These are phyloP conservation scores for Tarenaya hassleriana DNA, from an alignment of 345 rosid species.

Conservation along the genomic window DNA sequence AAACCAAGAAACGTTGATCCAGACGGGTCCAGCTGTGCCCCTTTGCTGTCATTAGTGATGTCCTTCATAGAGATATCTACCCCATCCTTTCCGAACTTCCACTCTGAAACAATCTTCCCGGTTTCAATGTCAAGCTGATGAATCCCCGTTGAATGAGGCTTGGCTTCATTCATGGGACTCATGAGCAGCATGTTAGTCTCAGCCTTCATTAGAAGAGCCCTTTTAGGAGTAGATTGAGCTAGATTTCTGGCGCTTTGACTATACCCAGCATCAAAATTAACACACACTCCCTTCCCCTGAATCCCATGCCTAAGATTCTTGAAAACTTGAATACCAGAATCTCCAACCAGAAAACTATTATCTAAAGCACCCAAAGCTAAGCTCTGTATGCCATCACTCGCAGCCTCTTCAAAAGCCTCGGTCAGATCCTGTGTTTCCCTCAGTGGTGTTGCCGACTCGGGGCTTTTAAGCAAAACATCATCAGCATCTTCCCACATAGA, in stretches of 20 bases:
- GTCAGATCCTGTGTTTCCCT: conserved; percentile 62
- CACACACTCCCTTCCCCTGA: conserved; percentile 90
- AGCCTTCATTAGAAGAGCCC: conserved; percentile 91
- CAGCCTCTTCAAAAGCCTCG: conserved; percentile 91
- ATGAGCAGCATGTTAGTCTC: conserved; percentile 95
- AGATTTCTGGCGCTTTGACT: conserved; percentile 29
- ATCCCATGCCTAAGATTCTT: conserved; percentile 86
- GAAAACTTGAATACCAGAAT: conserved; percentile 87
- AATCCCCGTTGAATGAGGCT: conserved; percentile 63
- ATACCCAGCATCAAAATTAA: conserved; percentile 54
- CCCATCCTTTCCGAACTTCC: conserved; percentile 97
- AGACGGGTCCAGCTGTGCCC: conserved; percentile 90
- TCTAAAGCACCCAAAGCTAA: conserved; percentile 96
- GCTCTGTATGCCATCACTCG: conserved; percentile 87
- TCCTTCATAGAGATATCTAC: conserved; percentile 91
- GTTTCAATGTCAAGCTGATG: conserved; percentile 98
- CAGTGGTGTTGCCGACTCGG: conserved; percentile 48
- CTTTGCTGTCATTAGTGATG: conserved; percentile 85
- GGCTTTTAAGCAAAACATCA: conserved; percentile 54
- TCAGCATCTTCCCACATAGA: conserved; percentile 99
- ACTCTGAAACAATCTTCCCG: conserved; percentile 78
- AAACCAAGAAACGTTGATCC: conserved; percentile 91
- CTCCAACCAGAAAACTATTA: conserved; percentile 90
- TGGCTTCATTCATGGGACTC: conserved; percentile 75
- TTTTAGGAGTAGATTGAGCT: conserved; percentile 63